Percentiles rank a stretch among this genome's conserved stretches.
phyloP scores from a whole-genome alignment of 257 asterid genomes.

The Ocimum tenuiflorum region DNA sequence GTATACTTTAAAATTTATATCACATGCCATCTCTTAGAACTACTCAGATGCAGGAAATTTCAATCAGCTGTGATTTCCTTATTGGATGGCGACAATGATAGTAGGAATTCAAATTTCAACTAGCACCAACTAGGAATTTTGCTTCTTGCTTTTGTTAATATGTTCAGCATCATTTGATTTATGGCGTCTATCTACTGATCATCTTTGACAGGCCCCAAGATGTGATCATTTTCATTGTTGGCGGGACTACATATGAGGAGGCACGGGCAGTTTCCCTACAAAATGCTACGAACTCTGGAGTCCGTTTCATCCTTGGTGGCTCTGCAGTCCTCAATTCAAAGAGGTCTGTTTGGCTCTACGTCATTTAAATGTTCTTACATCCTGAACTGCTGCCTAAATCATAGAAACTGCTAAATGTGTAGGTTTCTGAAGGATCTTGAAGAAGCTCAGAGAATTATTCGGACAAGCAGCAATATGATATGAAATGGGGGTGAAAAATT shows the following conservation, averaged over 20 bases:
- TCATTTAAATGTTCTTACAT: not conserved
- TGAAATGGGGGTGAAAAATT: conserved; percentile 26
- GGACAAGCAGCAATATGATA: conserved; percentile 52
- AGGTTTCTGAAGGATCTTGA: conserved; percentile 92
- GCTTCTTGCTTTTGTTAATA: not conserved
- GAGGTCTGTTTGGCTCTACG: conserved; percentile 39
- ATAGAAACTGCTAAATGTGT: not conserved
- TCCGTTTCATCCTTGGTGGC: conserved; percentile 93
- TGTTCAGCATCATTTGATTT: not conserved
- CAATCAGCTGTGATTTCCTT: not conserved
- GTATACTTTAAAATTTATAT: conserved; percentile 1
- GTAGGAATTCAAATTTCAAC: not conserved
- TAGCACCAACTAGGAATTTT: not conserved
- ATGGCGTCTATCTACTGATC: not conserved
- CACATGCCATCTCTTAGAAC: not conserved
- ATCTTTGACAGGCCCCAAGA: conserved; percentile 69
- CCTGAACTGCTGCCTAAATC: not conserved
- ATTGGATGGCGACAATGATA: not conserved
- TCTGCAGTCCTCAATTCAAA: conserved; percentile 78
- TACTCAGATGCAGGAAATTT: not conserved
- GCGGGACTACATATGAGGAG: conserved; percentile 97
- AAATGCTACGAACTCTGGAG: conserved; percentile 73
- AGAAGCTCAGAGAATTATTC: conserved; percentile 81
- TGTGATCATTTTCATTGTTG: conserved; percentile 79
- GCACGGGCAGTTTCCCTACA: conserved; percentile 79